Percentiles rank a stretch among this genome's conserved stretches.
Evolutionary conservation across 2,329 filamentous ascomycete genomes (phyloP).

Genomic region (Penicillium thymicola): DNA sequence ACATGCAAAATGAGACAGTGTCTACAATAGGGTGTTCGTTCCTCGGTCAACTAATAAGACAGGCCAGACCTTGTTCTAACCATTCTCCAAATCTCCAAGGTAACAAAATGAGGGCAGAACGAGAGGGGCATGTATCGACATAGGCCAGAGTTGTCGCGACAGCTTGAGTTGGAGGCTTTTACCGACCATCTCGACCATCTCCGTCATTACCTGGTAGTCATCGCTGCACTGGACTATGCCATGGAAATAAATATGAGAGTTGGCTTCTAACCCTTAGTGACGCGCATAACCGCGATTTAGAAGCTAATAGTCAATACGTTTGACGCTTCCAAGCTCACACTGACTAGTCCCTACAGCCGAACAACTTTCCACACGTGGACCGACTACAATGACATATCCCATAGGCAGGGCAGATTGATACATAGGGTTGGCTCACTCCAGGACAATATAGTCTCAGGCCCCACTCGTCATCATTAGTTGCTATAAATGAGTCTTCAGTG

Average conservation of each 20-base stretch:
- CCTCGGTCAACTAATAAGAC: background rate
- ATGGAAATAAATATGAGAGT: background rate
- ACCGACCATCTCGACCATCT: background rate
- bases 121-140: constrained; percentile 4
- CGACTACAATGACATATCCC: background rate
- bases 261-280: background rate
- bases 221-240: background rate
- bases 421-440: background rate
- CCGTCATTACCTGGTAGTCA: background rate
- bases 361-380: background rate
- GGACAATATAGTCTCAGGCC: no score
- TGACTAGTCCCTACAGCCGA: no score
- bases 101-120: constrained; percentile 5
- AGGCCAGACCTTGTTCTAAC: background rate
- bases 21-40: background rate
- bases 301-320: background rate
- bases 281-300: background rate
- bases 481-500: background rate
- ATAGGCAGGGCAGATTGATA: background rate
- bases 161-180: background rate
- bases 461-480: background rate
- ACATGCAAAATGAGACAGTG: constrained; percentile 5
- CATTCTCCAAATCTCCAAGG: background rate
- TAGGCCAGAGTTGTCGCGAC: background rate
- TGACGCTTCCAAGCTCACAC: background rate